These are phyloP conservation scores for Penicillium argentinense DNA, from an alignment of 495 filamentous ascomycete species.

Conservation along the genomic window DNA sequence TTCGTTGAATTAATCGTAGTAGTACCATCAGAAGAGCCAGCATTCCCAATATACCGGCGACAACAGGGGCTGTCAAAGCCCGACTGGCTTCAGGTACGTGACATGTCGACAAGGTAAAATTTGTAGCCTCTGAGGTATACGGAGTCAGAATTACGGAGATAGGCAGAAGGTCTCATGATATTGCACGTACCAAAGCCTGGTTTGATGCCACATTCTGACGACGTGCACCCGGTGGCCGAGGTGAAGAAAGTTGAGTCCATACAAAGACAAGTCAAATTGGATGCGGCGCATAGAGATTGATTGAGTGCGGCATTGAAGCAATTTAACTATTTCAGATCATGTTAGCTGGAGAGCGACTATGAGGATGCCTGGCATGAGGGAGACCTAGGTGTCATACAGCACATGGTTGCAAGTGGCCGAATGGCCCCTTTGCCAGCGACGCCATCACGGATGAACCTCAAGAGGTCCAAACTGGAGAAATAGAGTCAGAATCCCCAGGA, in stretches of 20 bases:
- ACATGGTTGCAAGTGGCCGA: constrained; percentile 1
- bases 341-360: no score
- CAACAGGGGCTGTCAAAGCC: constrained; percentile 11
- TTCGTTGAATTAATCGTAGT: constrained; percentile 13
- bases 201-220: constrained; percentile 11
- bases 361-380: no score
- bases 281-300: constrained; percentile 1
- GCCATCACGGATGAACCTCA: neutral
- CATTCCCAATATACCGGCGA: constrained; percentile 19
- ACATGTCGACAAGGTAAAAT: constrained; percentile 19
- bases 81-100: constrained; percentile 14
- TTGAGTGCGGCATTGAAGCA: constrained; percentile 1
- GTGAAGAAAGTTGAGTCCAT: constrained; percentile 4
- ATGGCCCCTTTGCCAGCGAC: constrained; percentile 1
- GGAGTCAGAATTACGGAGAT: neutral
- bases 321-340: no score
- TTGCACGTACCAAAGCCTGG: constrained; percentile 9
- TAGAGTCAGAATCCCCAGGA: no score
- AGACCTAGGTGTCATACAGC: constrained; percentile 9
- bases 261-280: constrained; percentile 13
- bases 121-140: constrained; percentile 20
- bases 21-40: constrained; percentile 21
- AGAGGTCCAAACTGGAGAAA: no score
- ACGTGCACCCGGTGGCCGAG: constrained; percentile 10
- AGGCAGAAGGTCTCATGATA: no score